Evolutionary conservation across 768 basidiomycete species (phyloP).

Genomic region (Boletus pseudo-olivaceus): DNA sequence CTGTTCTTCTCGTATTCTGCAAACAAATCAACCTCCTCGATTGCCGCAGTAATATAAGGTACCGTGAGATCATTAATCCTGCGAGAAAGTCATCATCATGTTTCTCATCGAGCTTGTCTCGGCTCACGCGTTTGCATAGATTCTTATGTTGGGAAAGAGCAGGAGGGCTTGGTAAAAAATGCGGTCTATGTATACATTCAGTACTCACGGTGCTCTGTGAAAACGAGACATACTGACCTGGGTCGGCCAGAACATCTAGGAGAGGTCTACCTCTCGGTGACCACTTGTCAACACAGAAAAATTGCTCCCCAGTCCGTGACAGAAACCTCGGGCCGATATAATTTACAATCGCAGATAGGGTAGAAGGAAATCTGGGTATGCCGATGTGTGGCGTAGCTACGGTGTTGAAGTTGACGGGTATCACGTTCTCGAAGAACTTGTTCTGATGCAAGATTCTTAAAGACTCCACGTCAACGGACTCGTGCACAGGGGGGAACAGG

Average conservation of each 20-base stretch:
- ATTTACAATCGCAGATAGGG: slow-evolving; percentile 50
- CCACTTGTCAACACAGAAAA: slow-evolving; percentile 74
- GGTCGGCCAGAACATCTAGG: slow-evolving; percentile 78
- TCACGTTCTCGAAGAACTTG: slow-evolving; percentile 66
- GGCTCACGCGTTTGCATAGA: slow-evolving; percentile 79
- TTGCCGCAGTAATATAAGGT: slow-evolving; percentile 75
- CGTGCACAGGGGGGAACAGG: neutral
- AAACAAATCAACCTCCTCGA: slow-evolving; percentile 68
- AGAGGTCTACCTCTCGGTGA: slow-evolving; percentile 61
- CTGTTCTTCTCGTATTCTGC: slow-evolving; percentile 51
- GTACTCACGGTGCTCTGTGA: neutral
- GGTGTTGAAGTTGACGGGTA: slow-evolving; percentile 78
- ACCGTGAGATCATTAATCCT: slow-evolving; percentile 78
- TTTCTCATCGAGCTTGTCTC: neutral
- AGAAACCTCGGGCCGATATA: slow-evolving; percentile 65
- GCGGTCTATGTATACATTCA: slow-evolving; percentile 42
- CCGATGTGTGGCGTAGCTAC: slow-evolving; percentile 84
- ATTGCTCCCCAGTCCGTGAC: slow-evolving; percentile 77
- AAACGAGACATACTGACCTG: slow-evolving; percentile 40
- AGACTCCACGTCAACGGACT: slow-evolving; percentile 2
- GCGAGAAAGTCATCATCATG: neutral
- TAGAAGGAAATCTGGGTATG: slow-evolving; percentile 57
- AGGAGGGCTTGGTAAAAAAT: slow-evolving; percentile 73
- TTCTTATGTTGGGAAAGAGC: slow-evolving; percentile 61
- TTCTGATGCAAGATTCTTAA: slow-evolving; percentile 59